Base-by-base conservation (phyloP, 2,329 filamentous ascomycete species). In the Blastomyces percursus region DNA sequence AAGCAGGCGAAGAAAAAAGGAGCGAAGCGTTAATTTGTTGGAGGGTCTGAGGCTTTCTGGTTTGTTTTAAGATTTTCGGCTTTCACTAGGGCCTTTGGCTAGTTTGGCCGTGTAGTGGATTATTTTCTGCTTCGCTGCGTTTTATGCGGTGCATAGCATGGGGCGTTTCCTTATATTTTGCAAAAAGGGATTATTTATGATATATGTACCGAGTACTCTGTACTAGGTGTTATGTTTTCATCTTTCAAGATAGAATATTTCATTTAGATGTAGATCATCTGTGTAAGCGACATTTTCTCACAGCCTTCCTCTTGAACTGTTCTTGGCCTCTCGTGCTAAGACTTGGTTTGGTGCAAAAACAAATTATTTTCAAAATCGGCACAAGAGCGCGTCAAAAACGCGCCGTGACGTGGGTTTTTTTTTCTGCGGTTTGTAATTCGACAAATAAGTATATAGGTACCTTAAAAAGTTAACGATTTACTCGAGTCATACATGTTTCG, bases 1-100 rank as follows among this genome's bases (percentile, higher is more conserved):
- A 63, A 56, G 11, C 54, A 54, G 44, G 6, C 21, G 55, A 48
- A 67, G 65, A 65, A 61, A 27, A 61, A 61, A 40, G 60, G 50
- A 3, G 27, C 5, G 24, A 59, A 59, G 30, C 57, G 57, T 12
- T 59, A 27, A 59, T n/a, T n/a, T 19, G 27, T 6, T 8, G 24
- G 19, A 2, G 52, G 27, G 3, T 9, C n/a, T 38, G 19, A 57
- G 9, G 35, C 35, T 57, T 6, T 24, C 8, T 32, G 2, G n/a
- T 32, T 9, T 35, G 9, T 32, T 19, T 32, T 32, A 9, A 44
- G 5, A 44, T 40, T 57, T 24, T 35, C 19, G 12, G 11, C 12
- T 24, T 48, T 21, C 46, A 5, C 11, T 19, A 7, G 21, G 44
- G 21, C 19, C 30, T 30, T 30, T 6, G 2, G 7, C 30, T 35